phyloP scores from a whole-genome alignment of 306 rosid species.

The Corylus americana region DNA sequence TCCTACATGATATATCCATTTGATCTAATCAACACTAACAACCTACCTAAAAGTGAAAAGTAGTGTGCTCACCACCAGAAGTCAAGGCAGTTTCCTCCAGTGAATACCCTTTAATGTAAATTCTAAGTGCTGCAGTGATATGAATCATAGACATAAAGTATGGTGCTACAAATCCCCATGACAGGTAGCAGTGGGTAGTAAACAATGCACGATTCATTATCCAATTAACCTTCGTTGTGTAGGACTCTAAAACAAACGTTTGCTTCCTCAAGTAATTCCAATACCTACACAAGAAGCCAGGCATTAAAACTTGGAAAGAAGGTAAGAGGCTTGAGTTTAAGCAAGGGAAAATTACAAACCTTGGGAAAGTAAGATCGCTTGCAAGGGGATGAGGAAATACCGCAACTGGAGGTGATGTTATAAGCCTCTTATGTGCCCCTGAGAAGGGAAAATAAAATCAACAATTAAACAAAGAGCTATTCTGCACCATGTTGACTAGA shows the following conservation, averaged over 20 bases:
- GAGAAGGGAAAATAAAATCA: slow-evolving; percentile 33
- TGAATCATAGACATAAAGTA: slow-evolving; percentile 72
- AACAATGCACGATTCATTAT: slow-evolving; percentile 94
- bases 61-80: slow-evolving; percentile 70
- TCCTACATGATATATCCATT: slow-evolving; percentile 14
- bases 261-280: slow-evolving; percentile 99
- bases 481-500: background rate
- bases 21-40: slow-evolving; percentile 34
- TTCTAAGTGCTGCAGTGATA: slow-evolving; percentile 63
- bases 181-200: slow-evolving; percentile 75
- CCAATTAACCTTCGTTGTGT: slow-evolving; percentile 71
- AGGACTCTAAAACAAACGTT: slow-evolving; percentile 96
- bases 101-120: slow-evolving; percentile 53
- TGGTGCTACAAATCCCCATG: slow-evolving; percentile 95
- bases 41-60: slow-evolving; percentile 44
- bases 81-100: slow-evolving; percentile 53
- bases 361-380: slow-evolving; percentile 86
- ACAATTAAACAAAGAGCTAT: slow-evolving; percentile 18
- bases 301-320: slow-evolving; percentile 27
- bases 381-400: slow-evolving; percentile 99
- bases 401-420: slow-evolving; percentile 91
- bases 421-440: slow-evolving; percentile 92
- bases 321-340: background rate
- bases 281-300: slow-evolving; percentile 56
- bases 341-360: slow-evolving; percentile 53